phyloP scores from a whole-genome alignment of 805 yeast genomes.

The Candida silvicultrix region DNA sequence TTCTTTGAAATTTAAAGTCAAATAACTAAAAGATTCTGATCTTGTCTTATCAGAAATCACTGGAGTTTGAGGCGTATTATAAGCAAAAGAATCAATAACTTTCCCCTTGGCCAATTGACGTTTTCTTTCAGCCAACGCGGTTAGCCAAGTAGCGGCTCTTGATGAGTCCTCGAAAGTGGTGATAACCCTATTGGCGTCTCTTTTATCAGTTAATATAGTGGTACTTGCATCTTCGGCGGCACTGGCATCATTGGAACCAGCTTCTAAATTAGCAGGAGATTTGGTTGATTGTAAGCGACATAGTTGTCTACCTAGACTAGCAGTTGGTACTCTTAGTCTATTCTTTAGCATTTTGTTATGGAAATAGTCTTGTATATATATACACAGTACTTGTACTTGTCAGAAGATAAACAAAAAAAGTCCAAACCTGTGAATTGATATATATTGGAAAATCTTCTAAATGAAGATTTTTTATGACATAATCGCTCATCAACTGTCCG shows the following conservation, averaged over 20 bases:
- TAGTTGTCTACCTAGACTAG: no score
- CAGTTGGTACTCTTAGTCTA: not conserved
- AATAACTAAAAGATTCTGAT: slow-evolving; percentile 66
- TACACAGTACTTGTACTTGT: no score
- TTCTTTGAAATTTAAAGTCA: slow-evolving; percentile 75
- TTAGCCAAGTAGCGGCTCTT: slow-evolving; percentile 71
- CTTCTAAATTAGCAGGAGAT: slow-evolving; percentile 20
- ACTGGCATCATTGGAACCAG: slow-evolving; percentile 43
- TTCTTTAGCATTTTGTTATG: not conserved
- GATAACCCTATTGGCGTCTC: slow-evolving; percentile 41
- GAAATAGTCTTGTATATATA: no score
- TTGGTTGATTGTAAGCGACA: slow-evolving; percentile 20
- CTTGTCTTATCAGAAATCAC: slow-evolving; percentile 68
- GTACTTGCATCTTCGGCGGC: slow-evolving; percentile 72
- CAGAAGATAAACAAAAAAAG: no score
- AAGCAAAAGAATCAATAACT: slow-evolving; percentile 61
- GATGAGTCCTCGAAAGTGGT: slow-evolving; percentile 23
- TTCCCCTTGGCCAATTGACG: slow-evolving; percentile 70
- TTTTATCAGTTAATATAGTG: slow-evolving; percentile 56
- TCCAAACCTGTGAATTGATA: no score
- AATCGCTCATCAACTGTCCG: no score
- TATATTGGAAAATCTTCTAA: no score
- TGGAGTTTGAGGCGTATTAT: slow-evolving; percentile 66
- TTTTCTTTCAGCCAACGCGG: slow-evolving; percentile 70
- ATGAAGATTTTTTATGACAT: no score